Evolutionary conservation across 2,329 filamentous ascomycete genomes (phyloP).

Genomic region (Penicillium rolfsii): DNA sequence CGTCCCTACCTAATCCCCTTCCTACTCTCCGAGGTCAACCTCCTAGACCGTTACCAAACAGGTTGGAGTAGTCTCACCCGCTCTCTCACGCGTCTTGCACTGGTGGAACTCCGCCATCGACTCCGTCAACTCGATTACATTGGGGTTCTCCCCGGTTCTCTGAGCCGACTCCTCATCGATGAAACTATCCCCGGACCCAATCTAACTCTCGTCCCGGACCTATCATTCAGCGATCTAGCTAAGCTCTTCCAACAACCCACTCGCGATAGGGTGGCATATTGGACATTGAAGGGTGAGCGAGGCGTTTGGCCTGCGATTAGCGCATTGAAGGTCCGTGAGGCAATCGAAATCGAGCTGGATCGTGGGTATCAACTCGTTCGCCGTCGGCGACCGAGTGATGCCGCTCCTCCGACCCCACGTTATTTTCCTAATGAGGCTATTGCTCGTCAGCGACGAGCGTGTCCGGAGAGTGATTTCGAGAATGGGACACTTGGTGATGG

Average conservation of each 20-base stretch:
- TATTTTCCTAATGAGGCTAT: slow-evolving; percentile 36
- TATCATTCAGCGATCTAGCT: slow-evolving; percentile 72
- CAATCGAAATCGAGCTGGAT: slow-evolving; percentile 85
- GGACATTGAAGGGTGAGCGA: slow-evolving; percentile 81
- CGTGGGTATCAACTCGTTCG: slow-evolving; percentile 79
- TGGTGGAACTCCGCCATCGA: slow-evolving; percentile 77
- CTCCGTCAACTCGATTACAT: slow-evolving; percentile 79
- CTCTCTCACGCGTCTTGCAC: slow-evolving; percentile 65
- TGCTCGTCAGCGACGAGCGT: slow-evolving; percentile 30
- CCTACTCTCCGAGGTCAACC: slow-evolving; percentile 77
- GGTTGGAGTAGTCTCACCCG: slow-evolving; percentile 63
- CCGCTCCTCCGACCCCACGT: slow-evolving; percentile 16
- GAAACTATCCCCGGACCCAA: slow-evolving; percentile 78
- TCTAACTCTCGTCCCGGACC: slow-evolving; percentile 79
- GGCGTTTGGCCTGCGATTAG: slow-evolving; percentile 90
- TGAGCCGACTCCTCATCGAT: slow-evolving; percentile 78
- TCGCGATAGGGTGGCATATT: slow-evolving; percentile 73
- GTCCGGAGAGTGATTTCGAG: slow-evolving; percentile 27
- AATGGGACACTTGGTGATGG: slow-evolving; percentile 19
- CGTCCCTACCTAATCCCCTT: slow-evolving; percentile 88
- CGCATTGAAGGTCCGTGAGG: slow-evolving; percentile 78
- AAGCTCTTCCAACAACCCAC: slow-evolving; percentile 83
- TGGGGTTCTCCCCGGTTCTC: slow-evolving; percentile 68
- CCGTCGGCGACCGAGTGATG: slow-evolving; percentile 42
- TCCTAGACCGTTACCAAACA: slow-evolving; percentile 64